Base-by-base conservation (phyloP, 2,329 filamentous ascomycete species). In the Plectosphaerella cucumerina region DNA sequence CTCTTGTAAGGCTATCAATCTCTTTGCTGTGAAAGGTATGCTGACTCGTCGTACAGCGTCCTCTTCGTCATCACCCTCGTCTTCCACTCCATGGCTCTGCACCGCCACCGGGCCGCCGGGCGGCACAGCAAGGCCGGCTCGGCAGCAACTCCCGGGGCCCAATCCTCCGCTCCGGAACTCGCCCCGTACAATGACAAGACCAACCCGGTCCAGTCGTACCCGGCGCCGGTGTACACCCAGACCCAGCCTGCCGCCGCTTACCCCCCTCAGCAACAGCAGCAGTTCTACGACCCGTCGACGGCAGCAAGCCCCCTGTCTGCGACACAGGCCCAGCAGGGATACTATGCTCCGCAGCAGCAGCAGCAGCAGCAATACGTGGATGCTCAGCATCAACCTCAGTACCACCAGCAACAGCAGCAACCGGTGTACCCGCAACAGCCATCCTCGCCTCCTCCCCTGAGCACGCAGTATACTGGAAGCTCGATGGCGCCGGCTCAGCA, bases 61-160 rank as follows among this genome's bases (percentile, higher is more conserved):
- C 67, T 76, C 44, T 75, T 71, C 56, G 47, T 71, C 47, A 61
- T 69, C 48, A 65, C 71, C 34, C 68, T 77, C 17, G 55, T 68
- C 12, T 65, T 76, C 5, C 68, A 74, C 58, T 59, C 67, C 53
- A 59, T 76, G 8, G 65, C 66, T 51, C 62, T 77, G 12, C 64
- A 71, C 57, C 67, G 70, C 14, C 75, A 78, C 56, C 73, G 75
- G 51, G 63, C 63, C 41, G 67, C 66, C 10, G 73, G 74, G 17
- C 65, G 74, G 6, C 72, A 70, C 58, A 66, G 61, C 58, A 65
- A 56, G 53, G 68, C 71, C 8, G 42, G 21, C 42, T 18, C 21
- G 18, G 42, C 41, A 5, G 15, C 5, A 6, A 18, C 21, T 21
- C 12, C 20, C 41, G 41, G n/a, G 18, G 26, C 35, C 35, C 44